Base-by-base conservation (phyloP, 2,329 filamentous ascomycete species). In the Fusarium succisae region DNA sequence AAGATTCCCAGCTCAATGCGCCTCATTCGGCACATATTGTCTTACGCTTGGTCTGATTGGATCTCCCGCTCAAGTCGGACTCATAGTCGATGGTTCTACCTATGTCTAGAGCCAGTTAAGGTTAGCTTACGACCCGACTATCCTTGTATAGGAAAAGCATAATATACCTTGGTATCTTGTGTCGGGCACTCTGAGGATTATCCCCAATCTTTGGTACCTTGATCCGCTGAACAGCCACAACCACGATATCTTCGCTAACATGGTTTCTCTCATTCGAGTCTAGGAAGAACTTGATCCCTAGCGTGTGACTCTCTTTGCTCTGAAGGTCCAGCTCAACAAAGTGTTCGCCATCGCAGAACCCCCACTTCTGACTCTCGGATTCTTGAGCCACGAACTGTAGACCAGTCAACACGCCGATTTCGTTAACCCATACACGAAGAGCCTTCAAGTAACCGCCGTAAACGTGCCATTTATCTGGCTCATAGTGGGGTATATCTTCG, bases 241-340 rank as follows among this genome's bases (percentile, higher is more conserved):
- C 24, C 1, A 50, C 30, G 12, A 2, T 35, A 10, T 59, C 56
- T 1, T 37, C 41, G 3, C 43, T 12, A 5, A 35, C 24, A 6
- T 50, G 6, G 1, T 59, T 59, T 10, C 56, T 59, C 8, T 28
- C 32, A 30, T 38, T 48, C 5, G 41, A 50, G 13, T 38, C 24
- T 7, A 59, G 32, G 9, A 50, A 50, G 24, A 50, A 50, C 32
- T 59, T n/a, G 6, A 48, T 35, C 8, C 30, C 20, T 6, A 4
- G 1, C 2, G 32, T 24, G 4, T 3, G 7, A 5, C 3, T 3
- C 11, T 35, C 22, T 30, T 24, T 8, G 22, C 12, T 24, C n/a
- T 11, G 48, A 1, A 51, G n/a, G 17, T 24, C 12, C 22, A 51
- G 2, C 48, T 24, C 48, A 35, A 1, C 5, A 4, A 17, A 4